Conservation (phyloP, 176 grass and related monocot species). For the Luzula sylvatica region DNA sequence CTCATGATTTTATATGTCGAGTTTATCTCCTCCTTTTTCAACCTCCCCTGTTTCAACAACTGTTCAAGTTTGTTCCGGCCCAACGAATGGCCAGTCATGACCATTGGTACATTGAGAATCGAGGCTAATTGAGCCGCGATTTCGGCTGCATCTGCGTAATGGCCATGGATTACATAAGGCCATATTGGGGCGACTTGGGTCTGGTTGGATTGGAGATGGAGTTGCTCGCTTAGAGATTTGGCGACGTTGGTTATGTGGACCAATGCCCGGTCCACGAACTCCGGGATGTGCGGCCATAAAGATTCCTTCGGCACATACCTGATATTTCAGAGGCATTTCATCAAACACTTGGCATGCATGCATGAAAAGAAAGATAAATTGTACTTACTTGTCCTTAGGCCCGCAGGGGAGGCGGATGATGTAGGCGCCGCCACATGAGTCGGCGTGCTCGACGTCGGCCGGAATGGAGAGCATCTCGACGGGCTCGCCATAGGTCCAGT, state of each 20-base stretch:
- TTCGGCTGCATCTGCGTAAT: constrained; percentile 92
- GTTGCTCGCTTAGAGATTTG: constrained; percentile 50
- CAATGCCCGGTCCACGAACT: constrained; percentile 95
- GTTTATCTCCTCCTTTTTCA: constrained; percentile 55
- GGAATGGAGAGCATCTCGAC: constrained; percentile 60
- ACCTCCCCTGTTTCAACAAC: constrained; percentile 51
- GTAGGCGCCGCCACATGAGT: constrained; percentile 53
- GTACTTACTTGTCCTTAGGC: constrained; percentile 35
- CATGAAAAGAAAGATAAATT: background rate
- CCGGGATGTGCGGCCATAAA: constrained; percentile 80
- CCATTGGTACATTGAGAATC: constrained; percentile 73
- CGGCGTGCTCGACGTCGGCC: background rate
- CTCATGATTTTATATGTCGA: constrained; percentile 56
- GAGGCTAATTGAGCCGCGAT: constrained; percentile 50
- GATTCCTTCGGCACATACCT: constrained; percentile 80
- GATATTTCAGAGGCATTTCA: background rate
- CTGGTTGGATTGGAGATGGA: background rate
- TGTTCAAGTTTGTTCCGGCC: constrained; percentile 97
- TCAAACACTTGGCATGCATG: background rate
- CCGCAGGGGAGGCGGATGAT: constrained; percentile 84
- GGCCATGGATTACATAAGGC: constrained; percentile 83
- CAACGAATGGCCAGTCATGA: constrained; percentile 90
- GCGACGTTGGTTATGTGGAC: constrained; percentile 72
- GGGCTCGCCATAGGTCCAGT: constrained; percentile 92
- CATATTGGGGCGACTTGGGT: constrained; percentile 23